Percentiles rank a stretch among this genome's conserved stretches.
Conservation (phyloP, 306 rosid species). For the Abrus pulchellus region DNA sequence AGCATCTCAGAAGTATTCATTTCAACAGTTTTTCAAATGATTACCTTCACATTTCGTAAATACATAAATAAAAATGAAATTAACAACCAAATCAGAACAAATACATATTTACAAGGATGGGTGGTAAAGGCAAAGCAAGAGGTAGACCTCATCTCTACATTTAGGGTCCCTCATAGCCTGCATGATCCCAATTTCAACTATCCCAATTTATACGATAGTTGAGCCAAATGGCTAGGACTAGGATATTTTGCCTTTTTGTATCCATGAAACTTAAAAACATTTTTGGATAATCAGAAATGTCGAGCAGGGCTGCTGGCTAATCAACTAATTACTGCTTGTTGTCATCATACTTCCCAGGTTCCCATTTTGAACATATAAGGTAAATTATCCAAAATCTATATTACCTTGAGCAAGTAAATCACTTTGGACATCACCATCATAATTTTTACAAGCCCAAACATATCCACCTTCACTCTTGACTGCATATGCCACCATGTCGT, state of each 20-base stretch:
- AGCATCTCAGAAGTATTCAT: conserved; percentile 30
- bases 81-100: conserved; percentile 12
- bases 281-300: conserved; percentile 20
- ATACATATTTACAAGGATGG: conserved; percentile 9
- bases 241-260: conserved; percentile 21
- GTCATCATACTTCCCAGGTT: conserved; percentile 15
- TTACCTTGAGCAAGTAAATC: conserved; percentile 99
- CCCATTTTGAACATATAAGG: conserved; percentile 28
- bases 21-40: conserved; percentile 31
- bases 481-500: conserved; percentile 99
- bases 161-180: background rate
- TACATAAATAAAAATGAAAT: conserved; percentile 14
- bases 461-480: conserved; percentile 98
- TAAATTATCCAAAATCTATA: conserved; percentile 13
- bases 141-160: background rate
- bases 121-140: conserved; percentile 21
- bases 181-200: background rate
- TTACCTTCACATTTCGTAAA: conserved; percentile 12
- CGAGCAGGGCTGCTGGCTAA: background rate
- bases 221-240: conserved; percentile 20
- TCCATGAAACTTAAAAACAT: background rate
- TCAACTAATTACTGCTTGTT: conserved; percentile 22
- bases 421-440: conserved; percentile 97
- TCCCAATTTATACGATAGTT: background rate
- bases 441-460: conserved; percentile 99